Base-by-base conservation (phyloP, 257 asterid genomes). In the Nicotiana otophora region DNA sequence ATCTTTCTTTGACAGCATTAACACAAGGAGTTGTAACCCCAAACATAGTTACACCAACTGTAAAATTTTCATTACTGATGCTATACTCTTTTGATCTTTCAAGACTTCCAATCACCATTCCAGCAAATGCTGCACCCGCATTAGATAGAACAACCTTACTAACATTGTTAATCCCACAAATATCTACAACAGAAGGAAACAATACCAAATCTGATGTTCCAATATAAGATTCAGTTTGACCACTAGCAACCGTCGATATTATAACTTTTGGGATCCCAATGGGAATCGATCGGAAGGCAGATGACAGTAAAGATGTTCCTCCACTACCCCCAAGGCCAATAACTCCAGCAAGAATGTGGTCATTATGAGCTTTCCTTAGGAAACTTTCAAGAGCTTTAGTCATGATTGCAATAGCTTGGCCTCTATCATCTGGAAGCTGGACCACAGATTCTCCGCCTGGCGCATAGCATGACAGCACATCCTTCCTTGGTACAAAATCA, bases 121-220 rank as follows among this genome's bases (percentile, higher is more conserved):
- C 99, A 86, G 98, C 87, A 91, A 94, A 91, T 76, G 98, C 97
- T 62, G 97, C 89, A 67, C 91, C 96, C 60, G 95, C 97, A 83
- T 96, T 96, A 55, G 91, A 89, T n/a, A 94, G 85, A 20, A 96
- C 89, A 77, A 86, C 86, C 87, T 92, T 87, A 81, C 98, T 96
- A 81, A 96, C 98, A 83, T 79, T 94, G 82, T 96, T 96, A 84
- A 96, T 86, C 78, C 99, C 98, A 87, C 98, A 96, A 76, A 96
- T 88, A 92, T 96, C 99, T 83, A 96, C 99, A 69, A 96, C 97
- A 0, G 99, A 94, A 5, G 99, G 99, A 86, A 93, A 94, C 86
- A 96, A 87, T 88, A 94, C 92, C 91, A 96, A 88, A 88, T 96
- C 99, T n/a, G 99, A 94, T 10, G 98, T 93, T 83, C 99, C 99